Base-by-base conservation (phyloP, 176 grass and related monocot species). In the Rhynchospora tenuis region DNA sequence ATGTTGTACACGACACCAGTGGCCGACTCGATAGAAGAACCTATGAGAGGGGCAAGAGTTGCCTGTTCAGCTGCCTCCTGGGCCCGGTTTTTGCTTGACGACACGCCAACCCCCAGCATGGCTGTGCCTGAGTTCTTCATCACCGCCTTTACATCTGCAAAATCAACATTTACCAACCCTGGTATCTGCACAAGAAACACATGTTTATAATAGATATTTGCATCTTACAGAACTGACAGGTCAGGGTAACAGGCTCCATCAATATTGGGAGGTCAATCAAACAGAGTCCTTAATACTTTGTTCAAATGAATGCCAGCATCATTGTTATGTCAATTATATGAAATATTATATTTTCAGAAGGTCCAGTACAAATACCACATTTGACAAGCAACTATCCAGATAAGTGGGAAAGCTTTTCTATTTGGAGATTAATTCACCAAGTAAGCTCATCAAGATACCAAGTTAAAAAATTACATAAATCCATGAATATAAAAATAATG, bases 21-120 rank as follows among this genome's bases (percentile, higher is more conserved):
- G 76, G 96, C 96, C 14, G 91, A 86, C 81, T 99, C 96, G 0
- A 99, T 99, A 7, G 92, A 95, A 24, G 96, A 99, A 38, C 96
- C 96, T 38, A 99, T 95, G 65, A 99, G 84, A 87, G 96, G 96
- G 26, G 96, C 96, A 19, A 93, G 91, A 62, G 93, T 99, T 61
- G 93, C 96, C 84, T 95, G 96, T 76, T 99, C 96, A 69, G 96
- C 96, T 79, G 96, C 96, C 91, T 95, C 96, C 79, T 95, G 96
- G 4, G 96, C 93, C 15, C 91, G 83, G 28, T 95, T 99, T 83
- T 95, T 99, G 86, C 96, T 93, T 15, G 92, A 95, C 69, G 93
- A 99, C 74, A 93, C 93, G 24, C 96, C 93, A 55, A 93, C 88
- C 0, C 96, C 93, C 0, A 99, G 93, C 93, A 99, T 99, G 43